Evolutionary conservation across 352 stramenopile genomes (phyloP), one percentile per base, ranked within the genome.

Genomic region (Globisporangium polare): DNA sequence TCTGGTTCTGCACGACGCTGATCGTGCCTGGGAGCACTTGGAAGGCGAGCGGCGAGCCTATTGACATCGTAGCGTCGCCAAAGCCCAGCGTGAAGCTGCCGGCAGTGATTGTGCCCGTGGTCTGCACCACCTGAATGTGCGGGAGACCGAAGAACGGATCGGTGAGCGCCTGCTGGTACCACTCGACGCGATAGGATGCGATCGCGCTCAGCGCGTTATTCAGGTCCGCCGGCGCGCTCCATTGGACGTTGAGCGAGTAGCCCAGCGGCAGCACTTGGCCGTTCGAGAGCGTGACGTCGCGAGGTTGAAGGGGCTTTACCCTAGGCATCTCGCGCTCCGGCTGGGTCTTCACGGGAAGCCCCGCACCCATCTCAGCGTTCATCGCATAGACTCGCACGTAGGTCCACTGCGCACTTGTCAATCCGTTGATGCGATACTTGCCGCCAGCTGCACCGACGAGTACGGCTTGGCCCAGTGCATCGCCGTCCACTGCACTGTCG

Each of bases 341-440:
- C 6, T 51, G 22, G 0, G 84, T 94, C 0, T 72, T 49, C 0
- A 83, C 62, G 1, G 80, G 75, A 2, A 72, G 37, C 4, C 78
- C 73, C 0, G 72, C 72, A 5, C 81, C 83, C 17, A 85, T 58
- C 47, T 87, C 54, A 5, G 58, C 74, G 60, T 94, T 95, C 60
- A 72, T 74, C 3, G 83, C 85, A 47, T 83, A 95, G 17, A 94
- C 69, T 0, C 86, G 80, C 1, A 88, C 78, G 52, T 92, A 94
- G 33, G 70, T 80, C 68, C 69, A 86, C 43, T 67, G 65, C 0
- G 68, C 68, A 0, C 67, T 80, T 0, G 77, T 74, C 4, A 95
- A 71, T 0, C 65, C 74, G 13, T 72, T 69, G 53, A 94, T 88
- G 12, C 57, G 70, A 43, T 78, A 88, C 58, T 78, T 65, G 20